Conservation (phyloP, 148 eudicot genomes). For the Camellia japonica region DNA sequence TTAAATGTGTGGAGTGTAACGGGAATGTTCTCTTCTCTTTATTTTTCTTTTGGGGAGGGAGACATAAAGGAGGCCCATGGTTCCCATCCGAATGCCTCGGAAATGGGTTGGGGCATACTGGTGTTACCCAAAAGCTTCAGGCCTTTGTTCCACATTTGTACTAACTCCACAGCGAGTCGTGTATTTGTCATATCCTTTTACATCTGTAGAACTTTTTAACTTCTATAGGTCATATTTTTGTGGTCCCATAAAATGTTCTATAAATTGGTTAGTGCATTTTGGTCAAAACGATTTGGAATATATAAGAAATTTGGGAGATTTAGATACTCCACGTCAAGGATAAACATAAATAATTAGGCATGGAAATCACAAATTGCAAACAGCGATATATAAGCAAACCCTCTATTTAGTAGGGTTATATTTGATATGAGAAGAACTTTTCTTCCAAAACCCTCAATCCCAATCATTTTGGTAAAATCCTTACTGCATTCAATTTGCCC, state of each 20-base stretch:
- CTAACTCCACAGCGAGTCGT: not conserved
- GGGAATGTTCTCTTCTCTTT: too few relatives aligned
- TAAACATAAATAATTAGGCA: not conserved
- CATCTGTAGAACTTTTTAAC: not conserved
- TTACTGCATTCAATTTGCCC: not conserved
- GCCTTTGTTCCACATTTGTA: not conserved
- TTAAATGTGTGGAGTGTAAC: not conserved
- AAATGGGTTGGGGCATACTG: not conserved
- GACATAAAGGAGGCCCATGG: too few relatives aligned
- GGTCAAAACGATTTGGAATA: not conserved
- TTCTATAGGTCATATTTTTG: not conserved
- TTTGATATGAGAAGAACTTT: not conserved
- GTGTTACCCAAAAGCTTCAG: not conserved
- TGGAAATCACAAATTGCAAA: not conserved
- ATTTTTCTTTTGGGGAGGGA: too few relatives aligned
- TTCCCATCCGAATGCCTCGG: too few relatives aligned
- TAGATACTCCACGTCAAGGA: not conserved
- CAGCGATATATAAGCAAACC: not conserved
- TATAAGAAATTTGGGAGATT: not conserved
- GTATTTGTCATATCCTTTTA: not conserved
- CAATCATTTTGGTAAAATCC: not conserved
- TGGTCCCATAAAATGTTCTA: not conserved
- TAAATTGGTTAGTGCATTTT: conserved; percentile 8
- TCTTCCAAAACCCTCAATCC: not conserved
- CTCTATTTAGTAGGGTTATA: not conserved